A percentile compares a stretch with the other conserved stretches of the same genome.
phyloP scores from a whole-genome alignment of 176 grass and related monocot species.

The Cymbopogon citratus region DNA sequence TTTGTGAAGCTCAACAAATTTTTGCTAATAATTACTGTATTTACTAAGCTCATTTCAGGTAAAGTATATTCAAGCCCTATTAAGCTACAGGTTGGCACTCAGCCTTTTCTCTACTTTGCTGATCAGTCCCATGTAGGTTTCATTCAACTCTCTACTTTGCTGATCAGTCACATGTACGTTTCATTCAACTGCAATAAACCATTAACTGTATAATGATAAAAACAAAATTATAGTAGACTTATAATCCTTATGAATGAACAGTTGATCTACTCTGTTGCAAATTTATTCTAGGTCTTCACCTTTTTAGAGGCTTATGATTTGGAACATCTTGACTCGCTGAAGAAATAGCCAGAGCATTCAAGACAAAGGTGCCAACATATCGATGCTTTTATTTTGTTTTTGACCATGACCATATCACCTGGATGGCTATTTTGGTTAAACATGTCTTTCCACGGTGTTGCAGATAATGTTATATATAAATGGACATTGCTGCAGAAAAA shows the following conservation, averaged over 20 bases:
- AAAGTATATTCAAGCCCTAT: constrained; percentile 87
- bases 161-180: too few relatives aligned
- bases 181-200: neutral
- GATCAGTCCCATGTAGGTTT: too few relatives aligned
- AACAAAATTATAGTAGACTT: neutral
- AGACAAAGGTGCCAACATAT: constrained; percentile 63
- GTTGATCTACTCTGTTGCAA: constrained; percentile 32
- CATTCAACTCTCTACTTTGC: neutral
- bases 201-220: neutral
- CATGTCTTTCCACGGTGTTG: constrained; percentile 12
- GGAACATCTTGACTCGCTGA: constrained; percentile 58
- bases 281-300: constrained; percentile 63
- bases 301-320: constrained; percentile 83
- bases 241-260: constrained; percentile 4
- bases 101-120: constrained; percentile 5
- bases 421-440: constrained; percentile 14
- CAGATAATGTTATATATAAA: constrained; percentile 95
- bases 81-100: constrained; percentile 70
- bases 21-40: constrained; percentile 71
- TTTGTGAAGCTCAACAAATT: constrained; percentile 90
- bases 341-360: constrained; percentile 70
- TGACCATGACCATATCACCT: neutral
- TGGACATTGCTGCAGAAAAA: constrained; percentile 81
- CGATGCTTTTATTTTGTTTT: neutral
- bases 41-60: constrained; percentile 80